phyloP scores from a whole-genome alignment of 2,329 filamentous ascomycete species.

The Ascochyta clinopodiicola region DNA sequence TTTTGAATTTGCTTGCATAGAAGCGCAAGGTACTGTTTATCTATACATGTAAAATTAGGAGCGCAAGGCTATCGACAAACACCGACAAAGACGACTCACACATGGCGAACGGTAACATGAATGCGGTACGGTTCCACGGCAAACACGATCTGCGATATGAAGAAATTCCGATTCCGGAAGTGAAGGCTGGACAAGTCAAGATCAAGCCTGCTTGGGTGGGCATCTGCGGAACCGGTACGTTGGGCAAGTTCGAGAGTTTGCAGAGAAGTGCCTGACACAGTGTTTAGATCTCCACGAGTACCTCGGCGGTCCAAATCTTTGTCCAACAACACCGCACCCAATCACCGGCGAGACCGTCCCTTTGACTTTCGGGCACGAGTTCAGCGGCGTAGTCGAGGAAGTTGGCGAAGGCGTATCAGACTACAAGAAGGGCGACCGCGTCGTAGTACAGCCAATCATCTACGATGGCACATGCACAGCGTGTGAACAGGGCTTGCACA shows the following conservation, averaged over 20 bases:
- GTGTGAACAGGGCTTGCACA: slow-evolving; percentile 60
- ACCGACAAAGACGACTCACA: slow-evolving; percentile 16
- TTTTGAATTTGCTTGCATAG: not conserved
- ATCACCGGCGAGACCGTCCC: slow-evolving; percentile 60
- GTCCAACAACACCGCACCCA: slow-evolving; percentile 60
- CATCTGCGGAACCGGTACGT: slow-evolving; percentile 45
- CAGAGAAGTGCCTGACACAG: not conserved
- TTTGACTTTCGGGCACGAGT: slow-evolving; percentile 62
- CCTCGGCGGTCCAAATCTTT: slow-evolving; percentile 56
- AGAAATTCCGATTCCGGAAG: slow-evolving; percentile 49
- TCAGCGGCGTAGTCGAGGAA: slow-evolving; percentile 60
- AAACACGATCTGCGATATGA: slow-evolving; percentile 53
- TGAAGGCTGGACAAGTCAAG: slow-evolving; percentile 53
- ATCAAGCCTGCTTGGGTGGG: slow-evolving; percentile 51
- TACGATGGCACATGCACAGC: slow-evolving; percentile 61
- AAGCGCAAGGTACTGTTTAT: not conserved
- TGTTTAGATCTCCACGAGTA: slow-evolving; percentile 56
- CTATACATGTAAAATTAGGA: too few species aligned
- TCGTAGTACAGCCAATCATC: slow-evolving; percentile 61
- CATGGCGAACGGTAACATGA: slow-evolving; percentile 47
- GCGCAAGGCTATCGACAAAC: slow-evolving; percentile 1
- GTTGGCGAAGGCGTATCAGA: slow-evolving; percentile 57
- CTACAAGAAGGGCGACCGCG: slow-evolving; percentile 57
- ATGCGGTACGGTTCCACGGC: slow-evolving; percentile 56
- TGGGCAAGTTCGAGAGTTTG: not conserved